These are phyloP conservation scores for Microdochium nivale DNA, from an alignment of 2,329 filamentous ascomycete genomes.

Conservation along the genomic window DNA sequence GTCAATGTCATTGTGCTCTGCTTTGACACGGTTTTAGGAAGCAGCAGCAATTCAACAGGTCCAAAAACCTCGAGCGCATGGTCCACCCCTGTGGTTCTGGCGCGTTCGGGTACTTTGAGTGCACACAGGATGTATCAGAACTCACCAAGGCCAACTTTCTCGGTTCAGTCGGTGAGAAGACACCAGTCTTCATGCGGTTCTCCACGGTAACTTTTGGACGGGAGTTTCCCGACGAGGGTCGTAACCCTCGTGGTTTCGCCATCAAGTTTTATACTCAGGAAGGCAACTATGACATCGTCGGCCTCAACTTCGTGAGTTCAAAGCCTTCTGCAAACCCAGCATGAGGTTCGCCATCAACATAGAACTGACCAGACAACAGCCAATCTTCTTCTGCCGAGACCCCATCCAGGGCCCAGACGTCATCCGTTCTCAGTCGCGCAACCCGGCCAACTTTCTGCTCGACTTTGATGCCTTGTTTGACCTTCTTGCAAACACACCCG, in stretches of 20 bases:
- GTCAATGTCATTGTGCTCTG: background rate
- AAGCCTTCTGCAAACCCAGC: no score
- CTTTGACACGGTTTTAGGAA: slow-evolving; percentile 11
- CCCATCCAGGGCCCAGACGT: slow-evolving; percentile 37
- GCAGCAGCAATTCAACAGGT: slow-evolving; percentile 47
- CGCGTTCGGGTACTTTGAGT: slow-evolving; percentile 35
- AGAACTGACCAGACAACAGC: slow-evolving; percentile 16
- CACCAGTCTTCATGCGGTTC: slow-evolving; percentile 45
- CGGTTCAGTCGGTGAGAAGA: slow-evolving; percentile 36
- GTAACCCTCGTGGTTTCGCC: slow-evolving; percentile 49
- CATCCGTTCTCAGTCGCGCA: slow-evolving; percentile 35
- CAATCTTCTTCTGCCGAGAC: slow-evolving; percentile 39
- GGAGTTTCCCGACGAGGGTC: slow-evolving; percentile 25
- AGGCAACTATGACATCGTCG: slow-evolving; percentile 45
- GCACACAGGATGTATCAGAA: slow-evolving; percentile 17
- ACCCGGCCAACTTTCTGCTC: slow-evolving; percentile 37
- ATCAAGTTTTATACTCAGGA: slow-evolving; percentile 61
- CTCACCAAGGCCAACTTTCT: slow-evolving; percentile 21
- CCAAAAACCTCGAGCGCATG: slow-evolving; percentile 37
- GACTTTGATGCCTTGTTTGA: slow-evolving; percentile 40
- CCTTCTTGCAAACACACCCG: slow-evolving; percentile 36
- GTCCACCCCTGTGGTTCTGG: slow-evolving; percentile 24
- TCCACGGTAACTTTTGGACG: slow-evolving; percentile 28
- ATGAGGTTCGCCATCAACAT: no score
- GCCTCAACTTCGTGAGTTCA: slow-evolving; percentile 25